Percentiles rank a stretch among this genome's conserved stretches.
Evolutionary conservation across 345 rosid species (phyloP).

Genomic region (Pistacia integerrima): DNA sequence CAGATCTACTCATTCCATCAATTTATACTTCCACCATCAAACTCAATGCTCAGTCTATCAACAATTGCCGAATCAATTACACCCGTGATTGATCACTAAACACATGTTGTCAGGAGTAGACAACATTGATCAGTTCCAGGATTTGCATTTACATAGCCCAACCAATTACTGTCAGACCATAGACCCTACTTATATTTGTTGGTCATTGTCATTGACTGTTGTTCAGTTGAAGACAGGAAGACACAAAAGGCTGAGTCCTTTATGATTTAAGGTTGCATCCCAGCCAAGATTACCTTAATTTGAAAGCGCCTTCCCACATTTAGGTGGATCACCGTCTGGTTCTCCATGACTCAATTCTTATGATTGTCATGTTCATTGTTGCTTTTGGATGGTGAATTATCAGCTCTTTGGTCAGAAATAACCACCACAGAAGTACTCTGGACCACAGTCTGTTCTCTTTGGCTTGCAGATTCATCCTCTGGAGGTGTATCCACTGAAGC

Average conservation of each 20-base stretch:
- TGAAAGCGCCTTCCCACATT: conserved; percentile 16
- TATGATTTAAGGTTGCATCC: neutral
- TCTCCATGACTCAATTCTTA: conserved; percentile 19
- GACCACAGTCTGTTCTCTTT: conserved; percentile 26
- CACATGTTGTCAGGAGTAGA: neutral
- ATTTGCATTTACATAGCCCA: neutral
- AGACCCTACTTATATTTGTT: conserved; percentile 5
- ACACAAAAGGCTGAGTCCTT: neutral
- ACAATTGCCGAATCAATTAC: conserved; percentile 25
- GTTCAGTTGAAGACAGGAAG: conserved; percentile 3
- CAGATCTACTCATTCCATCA: conserved; percentile 3
- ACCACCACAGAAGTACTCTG: conserved; percentile 38
- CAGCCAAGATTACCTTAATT: conserved; percentile 12
- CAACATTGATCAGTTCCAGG: neutral
- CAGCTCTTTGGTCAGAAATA: conserved; percentile 31
- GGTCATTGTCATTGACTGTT: conserved; percentile 1
- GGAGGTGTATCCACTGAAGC: conserved; percentile 33
- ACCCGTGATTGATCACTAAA: conserved; percentile 2
- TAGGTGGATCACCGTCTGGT: conserved; percentile 20
- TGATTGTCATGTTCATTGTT: conserved; percentile 11
- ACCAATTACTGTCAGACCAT: conserved; percentile 4
- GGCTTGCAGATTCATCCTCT: conserved; percentile 31
- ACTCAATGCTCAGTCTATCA: conserved; percentile 23
- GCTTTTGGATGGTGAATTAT: conserved; percentile 16
- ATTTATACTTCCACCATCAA: conserved; percentile 1